Conservation (phyloP, 2,329 filamentous ascomycete genomes). For the Fusarium avenaceum region DNA sequence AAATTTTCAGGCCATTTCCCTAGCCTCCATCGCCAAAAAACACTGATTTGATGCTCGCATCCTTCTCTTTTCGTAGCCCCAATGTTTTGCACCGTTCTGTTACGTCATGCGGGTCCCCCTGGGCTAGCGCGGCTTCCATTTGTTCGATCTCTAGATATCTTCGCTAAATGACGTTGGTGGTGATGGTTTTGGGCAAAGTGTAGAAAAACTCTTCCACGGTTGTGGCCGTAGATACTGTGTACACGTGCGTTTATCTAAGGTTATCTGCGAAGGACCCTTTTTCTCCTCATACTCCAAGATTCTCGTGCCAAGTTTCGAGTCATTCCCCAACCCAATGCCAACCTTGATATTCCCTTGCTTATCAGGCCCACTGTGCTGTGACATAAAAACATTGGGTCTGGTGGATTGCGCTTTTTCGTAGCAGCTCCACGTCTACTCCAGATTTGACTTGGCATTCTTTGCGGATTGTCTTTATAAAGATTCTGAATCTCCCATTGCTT, state of each 20-base stretch:
- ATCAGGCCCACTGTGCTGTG: constrained; percentile 29
- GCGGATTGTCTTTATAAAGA: constrained; percentile 27
- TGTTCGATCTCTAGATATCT: not conserved
- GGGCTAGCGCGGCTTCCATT: not conserved
- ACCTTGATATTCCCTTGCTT: constrained; percentile 18
- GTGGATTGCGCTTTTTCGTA: not conserved
- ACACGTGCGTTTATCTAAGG: constrained; percentile 34
- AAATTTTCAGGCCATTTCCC: constrained; percentile 9
- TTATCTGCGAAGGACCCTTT: constrained; percentile 15
- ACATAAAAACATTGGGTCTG: constrained; percentile 22
- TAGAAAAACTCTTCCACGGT: constrained; percentile 11
- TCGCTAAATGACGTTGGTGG: constrained; percentile 6
- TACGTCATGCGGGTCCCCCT: constrained; percentile 35
- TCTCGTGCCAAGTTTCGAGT: constrained; percentile 26
- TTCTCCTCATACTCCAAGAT: constrained; percentile 14
- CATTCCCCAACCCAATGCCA: constrained; percentile 11
- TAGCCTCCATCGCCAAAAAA: not conserved
- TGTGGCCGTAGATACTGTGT: not conserved
- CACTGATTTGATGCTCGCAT: not conserved
- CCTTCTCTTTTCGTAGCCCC: not conserved
- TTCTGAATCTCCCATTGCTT: constrained; percentile 15
- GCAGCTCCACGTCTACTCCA: constrained; percentile 33
- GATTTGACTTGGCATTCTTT: constrained; percentile 21
- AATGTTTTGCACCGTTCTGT: not conserved
- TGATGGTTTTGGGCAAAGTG: not conserved